Base-by-base conservation (phyloP, 164 flowering plant genomes). In the Buxus sempervirens region DNA sequence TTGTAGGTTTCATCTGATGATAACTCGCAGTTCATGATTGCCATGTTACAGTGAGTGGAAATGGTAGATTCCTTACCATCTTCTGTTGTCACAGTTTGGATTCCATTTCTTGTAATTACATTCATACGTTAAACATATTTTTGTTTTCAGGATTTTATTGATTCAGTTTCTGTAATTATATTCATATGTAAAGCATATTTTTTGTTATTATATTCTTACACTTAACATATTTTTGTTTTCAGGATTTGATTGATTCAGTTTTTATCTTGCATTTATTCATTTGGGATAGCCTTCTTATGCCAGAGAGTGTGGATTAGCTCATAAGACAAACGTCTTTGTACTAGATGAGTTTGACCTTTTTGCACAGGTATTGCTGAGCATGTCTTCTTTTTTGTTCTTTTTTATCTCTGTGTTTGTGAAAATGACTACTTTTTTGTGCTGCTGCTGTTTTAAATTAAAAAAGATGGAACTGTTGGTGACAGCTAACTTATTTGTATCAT, bases 261-360 rank as follows among this genome's bases (percentile, higher is more conserved):
- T 58, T 2, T 28, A 19, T 48, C 42, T 27, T 32, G 23, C 57
- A 24, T 69, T 56, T 53, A 42, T 42, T 59, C 21, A 71, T 61
- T 63, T 48, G 22, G 38, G 54, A 23, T 66, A 24, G 21, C 26
- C 53, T 72, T 66, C 20, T 57, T 27, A 71, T 78, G 60, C 25
- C 77, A 96, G 99, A 80, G 97, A 93, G 75, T 90, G 97, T 78
- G 97, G 96, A 71, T 78, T 90, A 71, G 97, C 98, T 49, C 97
- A 96, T 78, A 96, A 86, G 77, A 87, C 99, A 70, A 77, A 91
- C 63, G 76, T 93, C 36, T 91, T 96, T 83, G 86, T 91, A 22
- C 84, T 96, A 68, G 92, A 96, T 77, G 97, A 93, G 76, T 96
- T 96, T 78, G 98, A 93, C 73, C 87, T 84, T 60, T 96, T 96